phyloP scores from a whole-genome alignment of 164 flowering plant genomes.

The Vitis cinerea region DNA sequence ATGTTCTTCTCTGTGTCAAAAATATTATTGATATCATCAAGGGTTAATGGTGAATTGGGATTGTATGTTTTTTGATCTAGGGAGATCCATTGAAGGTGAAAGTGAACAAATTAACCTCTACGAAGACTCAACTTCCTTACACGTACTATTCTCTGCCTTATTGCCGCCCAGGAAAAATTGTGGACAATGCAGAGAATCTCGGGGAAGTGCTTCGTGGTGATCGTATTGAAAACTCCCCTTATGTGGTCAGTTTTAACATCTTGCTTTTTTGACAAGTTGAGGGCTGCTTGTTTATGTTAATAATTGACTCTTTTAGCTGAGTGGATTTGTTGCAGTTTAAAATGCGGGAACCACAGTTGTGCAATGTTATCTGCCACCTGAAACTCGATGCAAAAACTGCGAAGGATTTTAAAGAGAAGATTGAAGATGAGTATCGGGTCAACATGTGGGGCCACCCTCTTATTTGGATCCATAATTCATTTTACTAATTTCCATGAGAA shows the following conservation, averaged over 20 bases:
- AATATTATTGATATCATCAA: background rate
- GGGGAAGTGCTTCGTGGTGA: slow-evolving; percentile 63
- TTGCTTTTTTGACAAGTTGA: background rate
- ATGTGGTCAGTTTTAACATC: slow-evolving; percentile 27
- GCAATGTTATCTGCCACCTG: slow-evolving; percentile 47
- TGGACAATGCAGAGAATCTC: slow-evolving; percentile 57
- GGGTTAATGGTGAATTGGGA: background rate
- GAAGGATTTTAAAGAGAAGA: slow-evolving; percentile 68
- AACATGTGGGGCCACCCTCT: slow-evolving; percentile 50
- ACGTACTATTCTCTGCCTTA: slow-evolving; percentile 44
- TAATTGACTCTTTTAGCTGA: slow-evolving; percentile 10
- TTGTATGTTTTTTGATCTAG: slow-evolving; percentile 20
- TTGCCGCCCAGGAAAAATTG: slow-evolving; percentile 32
- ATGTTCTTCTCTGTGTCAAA: background rate
- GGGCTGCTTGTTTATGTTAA: background rate
- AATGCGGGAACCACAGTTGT: slow-evolving; percentile 69
- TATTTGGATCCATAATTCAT: background rate
- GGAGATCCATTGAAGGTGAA: slow-evolving; percentile 35
- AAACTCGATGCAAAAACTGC: slow-evolving; percentile 53
- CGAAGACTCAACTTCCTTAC: slow-evolving; percentile 53
- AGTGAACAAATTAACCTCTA: slow-evolving; percentile 40
- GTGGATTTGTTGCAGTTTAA: slow-evolving; percentile 47
- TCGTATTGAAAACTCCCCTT: slow-evolving; percentile 53
- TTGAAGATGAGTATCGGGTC: slow-evolving; percentile 72
- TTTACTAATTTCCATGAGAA: background rate